Base-by-base conservation (phyloP, 1,284 basidiomycete genomes). In the Ustilago nuda region DNA sequence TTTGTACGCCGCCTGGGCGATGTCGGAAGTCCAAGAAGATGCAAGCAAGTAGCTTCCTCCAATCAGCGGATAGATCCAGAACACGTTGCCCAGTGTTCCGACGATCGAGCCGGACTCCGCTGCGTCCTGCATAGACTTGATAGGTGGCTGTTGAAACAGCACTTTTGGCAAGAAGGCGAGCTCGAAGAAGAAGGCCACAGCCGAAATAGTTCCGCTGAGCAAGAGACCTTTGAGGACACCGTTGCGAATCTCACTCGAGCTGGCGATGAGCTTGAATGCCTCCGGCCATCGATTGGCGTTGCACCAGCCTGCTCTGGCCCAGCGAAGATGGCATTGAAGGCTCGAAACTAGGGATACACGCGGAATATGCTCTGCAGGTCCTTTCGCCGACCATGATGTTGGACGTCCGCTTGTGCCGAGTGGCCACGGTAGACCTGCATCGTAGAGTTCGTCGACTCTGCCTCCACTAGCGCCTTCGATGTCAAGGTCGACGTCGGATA, bases 41-140 rank as follows among this genome's bases (percentile, higher is more conserved):
- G 82, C 84, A 2, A 85, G 61, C 36, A 82, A 71, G 64, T 85
- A 85, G 54, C 77, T 78, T 5, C 76, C 77, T 4, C 81, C 83
- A 27, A 85, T 80, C 27, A 84, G 61, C 8, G 84, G 84, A 61
- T 85, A 85, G 15, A 85, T 65, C 82, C 80, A 83, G 30, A 85
- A 83, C 46, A 82, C 78, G 39, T 76, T 77, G 15, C 69, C 71
- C 17, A 79, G 64, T 1, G 68, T 67, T 60, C 78, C 74, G 27
- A 76, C 27, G 36, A 72, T 59, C 35, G 67, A 70, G 1, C 57
- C 60, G 2, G 62, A 60, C 9, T 61, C 36, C 0, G 56, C 54
- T 4, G 66, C 36, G 8, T 75, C 66, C 12, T 66, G 52, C 15
- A 61, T 56, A 4, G 43, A 30, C 36, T 62, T 50, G 48, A 57